Evolutionary conservation across 768 basidiomycete species (phyloP), one percentile per base, ranked within the genome.

Genomic region (Trametes elegans): DNA sequence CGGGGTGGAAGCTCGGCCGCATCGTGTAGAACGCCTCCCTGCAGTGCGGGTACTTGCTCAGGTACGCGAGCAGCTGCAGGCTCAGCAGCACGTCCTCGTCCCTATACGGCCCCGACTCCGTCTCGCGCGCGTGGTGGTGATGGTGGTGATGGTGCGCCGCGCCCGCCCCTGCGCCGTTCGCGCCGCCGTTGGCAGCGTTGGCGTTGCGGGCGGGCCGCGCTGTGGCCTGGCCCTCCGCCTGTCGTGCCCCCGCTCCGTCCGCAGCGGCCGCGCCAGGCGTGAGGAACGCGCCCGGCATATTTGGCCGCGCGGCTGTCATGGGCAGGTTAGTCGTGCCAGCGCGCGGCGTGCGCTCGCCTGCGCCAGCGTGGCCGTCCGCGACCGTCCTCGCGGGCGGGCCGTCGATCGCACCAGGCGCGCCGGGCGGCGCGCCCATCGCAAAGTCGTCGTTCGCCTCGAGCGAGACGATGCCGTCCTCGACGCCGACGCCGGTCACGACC

Each of bases 11-110:
- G n/a, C 84, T 81, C n/a, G 76, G 72, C 1, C 90, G 79, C 1
- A 84, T 87, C 68, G 93, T 91, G 69, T 98, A 97, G 67, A 99
- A 98, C 6, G 94, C 92, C 64, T 94, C 87, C 9, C 97, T 79
- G 3, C 98, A 96, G 68, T 98, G 96, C 0, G 97, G 94, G 68
- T 99, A 98, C 71, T 99, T 98, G 73, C 89, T 93, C 16, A 98
- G 78, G 67, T 99, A 98, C 3, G 97, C 97, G 1, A 99, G 79
- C 2, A 98, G 84, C 69, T 99, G 96, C 11, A 99, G 73, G 18
- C 88, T 84, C 8, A 95, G 81, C 2, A 98, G 75, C 0, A 98
- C 92, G 59, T 97, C 95, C 64, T 99, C 96, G 67, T 98, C 94
- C 24, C 92, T 82, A 71, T 95, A 97, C 0, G 88, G 90, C 0